Evolutionary conservation across 2,329 filamentous ascomycete species (phyloP).

Genomic region (Colletotrichum camelliae): DNA sequence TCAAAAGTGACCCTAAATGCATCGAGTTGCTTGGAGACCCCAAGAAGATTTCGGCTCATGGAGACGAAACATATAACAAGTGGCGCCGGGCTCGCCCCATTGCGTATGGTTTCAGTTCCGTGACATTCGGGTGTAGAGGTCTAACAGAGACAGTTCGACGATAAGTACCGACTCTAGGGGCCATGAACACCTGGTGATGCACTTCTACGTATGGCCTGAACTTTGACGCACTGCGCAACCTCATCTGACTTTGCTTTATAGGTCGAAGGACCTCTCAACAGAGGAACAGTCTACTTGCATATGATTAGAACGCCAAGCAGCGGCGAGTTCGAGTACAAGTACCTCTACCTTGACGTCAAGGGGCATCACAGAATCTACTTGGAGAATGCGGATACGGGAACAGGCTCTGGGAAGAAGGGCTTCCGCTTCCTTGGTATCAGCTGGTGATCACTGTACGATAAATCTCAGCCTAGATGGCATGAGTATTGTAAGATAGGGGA

Average conservation of each 20-base stretch:
- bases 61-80: conserved; percentile 80
- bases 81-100: conserved; percentile 75
- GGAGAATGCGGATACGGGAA: conserved; percentile 60
- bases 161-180: conserved; percentile 75
- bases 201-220: conserved; percentile 71
- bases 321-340: conserved; percentile 76
- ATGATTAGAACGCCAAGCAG: conserved; percentile 72
- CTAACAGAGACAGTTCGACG: conserved; percentile 60
- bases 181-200: conserved; percentile 81
- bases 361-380: conserved; percentile 71
- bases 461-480: not conserved
- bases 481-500: not conserved
- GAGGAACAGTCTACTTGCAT: conserved; percentile 78
- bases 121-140: not conserved
- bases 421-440: conserved; percentile 67
- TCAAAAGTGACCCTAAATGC: conserved; percentile 76
- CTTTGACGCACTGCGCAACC: too few species aligned
- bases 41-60: conserved; percentile 79
- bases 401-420: conserved; percentile 43
- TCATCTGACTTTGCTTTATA: conserved; percentile 34
- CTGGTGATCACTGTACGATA: conserved; percentile 47
- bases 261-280: conserved; percentile 78
- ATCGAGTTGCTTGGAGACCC: conserved; percentile 75
- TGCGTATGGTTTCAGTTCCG: conserved; percentile 46
- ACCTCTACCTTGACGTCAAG: conserved; percentile 80